A percentile compares a stretch with the other conserved stretches of the same genome.
These are phyloP conservation scores for Fusarium setosum DNA, from an alignment of 2,329 filamentous ascomycete species.

Conservation along the genomic window DNA sequence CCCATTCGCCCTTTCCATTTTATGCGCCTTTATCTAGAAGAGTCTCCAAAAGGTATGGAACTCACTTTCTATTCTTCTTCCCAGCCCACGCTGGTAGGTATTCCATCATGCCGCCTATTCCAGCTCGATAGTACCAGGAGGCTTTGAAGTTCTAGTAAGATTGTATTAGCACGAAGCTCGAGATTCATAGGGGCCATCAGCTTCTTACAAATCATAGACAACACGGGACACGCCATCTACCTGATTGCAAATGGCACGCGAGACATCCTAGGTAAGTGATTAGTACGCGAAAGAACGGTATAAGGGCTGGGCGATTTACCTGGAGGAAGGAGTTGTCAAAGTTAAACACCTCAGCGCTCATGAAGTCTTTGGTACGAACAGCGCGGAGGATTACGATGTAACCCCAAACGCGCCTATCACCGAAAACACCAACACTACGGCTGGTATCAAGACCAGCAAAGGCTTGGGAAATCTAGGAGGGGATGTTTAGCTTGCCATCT, in stretches of 20 bases:
- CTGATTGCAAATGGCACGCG: slow-evolving; percentile 60
- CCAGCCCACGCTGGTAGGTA: neutral
- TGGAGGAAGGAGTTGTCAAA: slow-evolving; percentile 14
- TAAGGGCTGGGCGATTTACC: neutral
- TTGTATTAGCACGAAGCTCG: slow-evolving; percentile 2
- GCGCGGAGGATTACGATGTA: slow-evolving; percentile 40
- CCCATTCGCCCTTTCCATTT: slow-evolving; percentile 3
- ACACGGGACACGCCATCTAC: slow-evolving; percentile 79
- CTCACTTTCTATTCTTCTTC: slow-evolving; percentile 4
- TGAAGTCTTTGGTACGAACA: slow-evolving; percentile 61
- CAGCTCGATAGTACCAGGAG: slow-evolving; percentile 80
- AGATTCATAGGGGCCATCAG: neutral
- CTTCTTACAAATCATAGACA: slow-evolving; percentile 66
- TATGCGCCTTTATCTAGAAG: neutral
- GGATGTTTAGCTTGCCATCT: neutral
- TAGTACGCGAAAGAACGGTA: slow-evolving; percentile 59
- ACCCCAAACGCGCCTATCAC: slow-evolving; percentile 12
- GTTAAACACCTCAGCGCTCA: slow-evolving; percentile 78
- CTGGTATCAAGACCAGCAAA: neutral
- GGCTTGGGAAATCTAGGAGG: neutral
- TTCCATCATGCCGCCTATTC: slow-evolving; percentile 59
- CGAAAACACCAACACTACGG: slow-evolving; percentile 45
- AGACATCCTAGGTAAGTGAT: slow-evolving; percentile 72
- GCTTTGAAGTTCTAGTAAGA: slow-evolving; percentile 66
- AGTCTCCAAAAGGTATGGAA: slow-evolving; percentile 1